These are phyloP conservation scores for Syncephalis plumigaleata DNA, from an alignment of 371 early-diverging fungal species.

Conservation along the genomic window DNA sequence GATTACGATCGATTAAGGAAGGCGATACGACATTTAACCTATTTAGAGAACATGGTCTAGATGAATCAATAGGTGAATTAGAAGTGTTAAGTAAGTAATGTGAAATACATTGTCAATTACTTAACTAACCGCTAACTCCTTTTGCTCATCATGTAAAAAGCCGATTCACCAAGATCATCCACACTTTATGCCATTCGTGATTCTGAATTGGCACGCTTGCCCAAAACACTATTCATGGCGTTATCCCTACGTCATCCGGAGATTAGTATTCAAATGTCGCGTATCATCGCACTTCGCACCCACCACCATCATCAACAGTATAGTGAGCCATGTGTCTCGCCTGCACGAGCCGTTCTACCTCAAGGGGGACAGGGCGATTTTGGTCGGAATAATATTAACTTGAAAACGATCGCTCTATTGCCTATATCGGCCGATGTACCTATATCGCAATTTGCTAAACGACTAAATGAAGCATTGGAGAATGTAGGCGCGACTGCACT, in stretches of 20 bases:
- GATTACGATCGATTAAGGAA: conserved; percentile 69
- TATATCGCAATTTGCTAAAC: conserved; percentile 70
- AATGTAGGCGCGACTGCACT: conserved; percentile 58
- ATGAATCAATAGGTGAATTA: conserved; percentile 88
- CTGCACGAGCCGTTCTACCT: conserved; percentile 10
- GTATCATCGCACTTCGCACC: conserved; percentile 73
- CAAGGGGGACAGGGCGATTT: conserved; percentile 6
- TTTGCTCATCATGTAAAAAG: conserved; percentile 10
- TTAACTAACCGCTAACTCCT: neutral
- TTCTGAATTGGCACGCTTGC: conserved; percentile 89
- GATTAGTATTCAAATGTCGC: conserved; percentile 78
- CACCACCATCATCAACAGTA: conserved; percentile 15
- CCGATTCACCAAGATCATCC: conserved; percentile 56
- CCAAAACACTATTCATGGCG: conserved; percentile 83
- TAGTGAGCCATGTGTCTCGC: conserved; percentile 8
- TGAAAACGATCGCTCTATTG: conserved; percentile 83
- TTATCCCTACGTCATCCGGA: conserved; percentile 76
- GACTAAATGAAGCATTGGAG: conserved; percentile 51
- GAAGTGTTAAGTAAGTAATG: conserved; percentile 55
- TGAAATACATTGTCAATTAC: neutral
- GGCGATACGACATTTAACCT: conserved; percentile 54
- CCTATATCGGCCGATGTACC: conserved; percentile 77
- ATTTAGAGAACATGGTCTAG: conserved; percentile 83
- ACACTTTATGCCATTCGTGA: conserved; percentile 95
- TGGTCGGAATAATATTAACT: conserved; percentile 70